Evolutionary conservation across 2,329 filamentous ascomycete genomes (phyloP).

Genomic region (Trichoderma sp.): DNA sequence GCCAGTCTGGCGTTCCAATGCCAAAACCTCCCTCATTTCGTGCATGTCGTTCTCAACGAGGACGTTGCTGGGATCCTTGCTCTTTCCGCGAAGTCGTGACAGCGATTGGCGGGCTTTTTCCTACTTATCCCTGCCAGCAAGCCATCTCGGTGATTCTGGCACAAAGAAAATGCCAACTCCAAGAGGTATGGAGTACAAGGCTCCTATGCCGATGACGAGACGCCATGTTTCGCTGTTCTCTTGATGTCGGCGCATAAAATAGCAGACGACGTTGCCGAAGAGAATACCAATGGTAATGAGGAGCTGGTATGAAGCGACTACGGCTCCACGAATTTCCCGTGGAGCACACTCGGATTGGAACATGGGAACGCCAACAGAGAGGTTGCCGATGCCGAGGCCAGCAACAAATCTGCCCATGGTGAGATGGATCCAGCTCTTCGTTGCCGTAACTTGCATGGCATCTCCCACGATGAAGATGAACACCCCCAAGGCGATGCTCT

Average conservation of each 20-base stretch:
- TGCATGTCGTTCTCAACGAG: slow-evolving; percentile 51
- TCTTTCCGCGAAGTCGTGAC: slow-evolving; percentile 51
- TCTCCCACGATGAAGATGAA: slow-evolving; percentile 62
- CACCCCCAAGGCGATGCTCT: slow-evolving; percentile 52
- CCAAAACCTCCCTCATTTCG: slow-evolving; percentile 49
- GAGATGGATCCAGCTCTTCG: slow-evolving; percentile 60
- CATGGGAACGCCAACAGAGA: slow-evolving; percentile 65
- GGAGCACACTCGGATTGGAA: slow-evolving; percentile 65
- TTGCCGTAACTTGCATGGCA: slow-evolving; percentile 62
- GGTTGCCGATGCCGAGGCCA: slow-evolving; percentile 64
- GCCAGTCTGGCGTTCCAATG: slow-evolving; percentile 44
- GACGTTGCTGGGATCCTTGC: slow-evolving; percentile 43
- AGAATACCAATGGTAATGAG: slow-evolving; percentile 71
- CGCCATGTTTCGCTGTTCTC: slow-evolving; percentile 53
- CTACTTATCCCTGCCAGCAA: slow-evolving; percentile 47
- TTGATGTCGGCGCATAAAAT: slow-evolving; percentile 45
- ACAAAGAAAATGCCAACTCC: slow-evolving; percentile 51
- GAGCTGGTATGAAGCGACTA: slow-evolving; percentile 69
- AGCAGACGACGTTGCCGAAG: slow-evolving; percentile 54
- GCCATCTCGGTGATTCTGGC: slow-evolving; percentile 57
- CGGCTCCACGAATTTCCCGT: slow-evolving; percentile 59
- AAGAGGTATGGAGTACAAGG: slow-evolving; percentile 51
- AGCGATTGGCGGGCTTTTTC: slow-evolving; percentile 50
- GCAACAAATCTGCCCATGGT: slow-evolving; percentile 64
- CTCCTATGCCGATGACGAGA: slow-evolving; percentile 57